A percentile compares a stretch with the other conserved stretches of the same genome.
These are phyloP conservation scores for Kwoniella shivajii DNA, from an alignment of 1,284 basidiomycete genomes.

Conservation along the genomic window DNA sequence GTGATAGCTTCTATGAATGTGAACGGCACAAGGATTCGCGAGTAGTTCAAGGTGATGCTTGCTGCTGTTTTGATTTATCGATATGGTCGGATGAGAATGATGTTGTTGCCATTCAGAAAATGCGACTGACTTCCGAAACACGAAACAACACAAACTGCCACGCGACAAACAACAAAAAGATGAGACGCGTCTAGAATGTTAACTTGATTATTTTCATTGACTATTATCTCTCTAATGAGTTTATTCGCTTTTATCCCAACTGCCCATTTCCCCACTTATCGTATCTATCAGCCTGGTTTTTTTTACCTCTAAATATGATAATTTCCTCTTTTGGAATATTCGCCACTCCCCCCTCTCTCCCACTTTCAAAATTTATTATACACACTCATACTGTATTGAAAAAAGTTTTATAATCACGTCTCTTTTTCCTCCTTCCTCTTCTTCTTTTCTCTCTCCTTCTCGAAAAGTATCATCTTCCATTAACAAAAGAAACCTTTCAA, in stretches of 20 bases:
- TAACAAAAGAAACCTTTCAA: neutral
- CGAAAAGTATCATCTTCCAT: slow-evolving; percentile 9
- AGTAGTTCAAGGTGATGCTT: neutral
- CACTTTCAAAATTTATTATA: neutral
- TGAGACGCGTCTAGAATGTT: slow-evolving; percentile 10
- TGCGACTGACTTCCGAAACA: neutral
- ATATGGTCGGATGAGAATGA: neutral
- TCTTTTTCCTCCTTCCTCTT: slow-evolving; percentile 9
- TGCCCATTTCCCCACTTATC: neutral
- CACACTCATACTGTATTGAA: neutral
- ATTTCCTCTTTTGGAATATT: too few relatives aligned
- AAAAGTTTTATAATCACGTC: slow-evolving; percentile 7
- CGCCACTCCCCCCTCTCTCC: slow-evolving; percentile 2
- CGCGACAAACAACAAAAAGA: neutral
- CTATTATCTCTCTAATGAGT: neutral
- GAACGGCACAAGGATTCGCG: neutral
- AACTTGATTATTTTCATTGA: too few relatives aligned
- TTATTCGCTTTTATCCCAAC: slow-evolving; percentile 9
- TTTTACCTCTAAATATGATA: neutral
- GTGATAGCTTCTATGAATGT: neutral
- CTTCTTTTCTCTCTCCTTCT: slow-evolving; percentile 4
- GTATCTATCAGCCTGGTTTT: too few relatives aligned
- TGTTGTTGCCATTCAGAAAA: neutral
- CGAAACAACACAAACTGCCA: slow-evolving; percentile 1
- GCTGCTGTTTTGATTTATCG: neutral